Percentiles rank a stretch among this genome's conserved stretches.
phyloP scores from a whole-genome alignment of 257 asterid genomes.

The Ilex asprella region DNA sequence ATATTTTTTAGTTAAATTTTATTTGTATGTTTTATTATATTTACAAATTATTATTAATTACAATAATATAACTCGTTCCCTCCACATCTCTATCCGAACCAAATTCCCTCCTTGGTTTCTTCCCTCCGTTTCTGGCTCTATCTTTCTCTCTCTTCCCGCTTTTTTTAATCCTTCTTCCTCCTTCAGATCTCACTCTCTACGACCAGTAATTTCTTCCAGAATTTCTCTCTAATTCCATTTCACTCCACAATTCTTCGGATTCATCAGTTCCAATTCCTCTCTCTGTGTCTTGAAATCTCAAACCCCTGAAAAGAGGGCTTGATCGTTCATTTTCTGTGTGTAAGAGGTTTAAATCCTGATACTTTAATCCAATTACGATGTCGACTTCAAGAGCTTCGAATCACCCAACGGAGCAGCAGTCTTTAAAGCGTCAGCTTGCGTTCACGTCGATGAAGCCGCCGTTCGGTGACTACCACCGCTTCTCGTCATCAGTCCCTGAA shows the following conservation, averaged over 20 bases:
- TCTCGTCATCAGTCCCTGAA: conserved; percentile 36
- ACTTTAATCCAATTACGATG: no score
- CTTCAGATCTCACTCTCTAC: conserved; percentile 35
- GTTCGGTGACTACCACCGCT: conserved; percentile 67
- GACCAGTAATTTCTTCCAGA: no score
- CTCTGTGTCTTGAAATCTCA: background rate
- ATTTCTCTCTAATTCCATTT: conserved; percentile 17
- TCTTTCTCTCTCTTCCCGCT: conserved; percentile 42
- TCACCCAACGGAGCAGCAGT: conserved; percentile 31
- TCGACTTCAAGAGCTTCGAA: conserved; percentile 17
- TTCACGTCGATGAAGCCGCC: conserved; percentile 64
- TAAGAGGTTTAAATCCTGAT: background rate
- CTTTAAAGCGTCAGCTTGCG: conserved; percentile 54
- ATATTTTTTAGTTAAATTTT: no score
- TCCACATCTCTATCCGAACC: conserved; percentile 93
- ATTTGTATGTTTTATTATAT: no score
- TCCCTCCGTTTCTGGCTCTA: conserved; percentile 36
- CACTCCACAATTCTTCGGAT: conserved; percentile 21
- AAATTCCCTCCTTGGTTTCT: conserved; percentile 52
- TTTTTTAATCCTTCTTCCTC: conserved; percentile 4
- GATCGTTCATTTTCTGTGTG: background rate
- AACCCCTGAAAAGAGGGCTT: conserved; percentile 11
- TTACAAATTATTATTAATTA: no score
- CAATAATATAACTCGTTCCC: conserved; percentile 42
- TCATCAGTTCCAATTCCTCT: background rate